phyloP scores from a whole-genome alignment of 192 early-diverging fungal species.

The Mortierella alpina region DNA sequence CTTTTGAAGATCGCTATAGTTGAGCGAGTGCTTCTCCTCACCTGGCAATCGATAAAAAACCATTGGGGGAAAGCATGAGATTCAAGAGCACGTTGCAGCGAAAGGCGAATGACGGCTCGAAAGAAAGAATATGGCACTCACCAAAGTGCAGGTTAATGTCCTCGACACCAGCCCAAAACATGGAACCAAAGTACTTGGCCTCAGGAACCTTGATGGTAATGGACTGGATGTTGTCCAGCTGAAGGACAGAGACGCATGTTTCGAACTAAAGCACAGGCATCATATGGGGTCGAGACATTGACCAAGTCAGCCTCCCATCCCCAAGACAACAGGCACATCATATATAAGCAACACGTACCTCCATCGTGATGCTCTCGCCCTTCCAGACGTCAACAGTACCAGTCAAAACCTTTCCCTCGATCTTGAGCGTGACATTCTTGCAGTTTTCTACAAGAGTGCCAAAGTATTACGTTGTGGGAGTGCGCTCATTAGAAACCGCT shows the following conservation, averaged over 20 bases:
- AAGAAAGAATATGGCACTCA: not conserved
- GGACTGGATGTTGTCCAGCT: slow-evolving; percentile 32
- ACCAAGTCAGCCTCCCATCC: not conserved
- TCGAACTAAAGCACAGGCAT: slow-evolving; percentile 11
- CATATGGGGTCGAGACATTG: not conserved
- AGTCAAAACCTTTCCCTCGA: slow-evolving; percentile 48
- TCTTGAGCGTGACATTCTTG: slow-evolving; percentile 36
- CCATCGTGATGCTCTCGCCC: slow-evolving; percentile 27
- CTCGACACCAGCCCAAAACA: slow-evolving; percentile 47
- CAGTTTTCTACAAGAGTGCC: slow-evolving; percentile 24
- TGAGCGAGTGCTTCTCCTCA: slow-evolving; percentile 19
- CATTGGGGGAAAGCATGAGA: not conserved
- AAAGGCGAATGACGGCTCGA: not conserved
- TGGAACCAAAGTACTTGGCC: slow-evolving; percentile 42
- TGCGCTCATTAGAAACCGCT: not conserved
- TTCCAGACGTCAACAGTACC: slow-evolving; percentile 49
- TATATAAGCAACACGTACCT: slow-evolving; percentile 15
- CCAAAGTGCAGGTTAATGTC: slow-evolving; percentile 34
- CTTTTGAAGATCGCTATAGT: slow-evolving; percentile 29
- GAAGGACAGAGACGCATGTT: slow-evolving; percentile 22
- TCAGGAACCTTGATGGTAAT: slow-evolving; percentile 36
- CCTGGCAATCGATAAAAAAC: not conserved
- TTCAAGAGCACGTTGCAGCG: not conserved
- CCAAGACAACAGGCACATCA: not conserved
- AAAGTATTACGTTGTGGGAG: not conserved